Percentiles rank a stretch among this genome's conserved stretches.
These are phyloP conservation scores for Sugiyamaella novakii DNA, from an alignment of 1,139 yeast genomes.

Conservation along the genomic window DNA sequence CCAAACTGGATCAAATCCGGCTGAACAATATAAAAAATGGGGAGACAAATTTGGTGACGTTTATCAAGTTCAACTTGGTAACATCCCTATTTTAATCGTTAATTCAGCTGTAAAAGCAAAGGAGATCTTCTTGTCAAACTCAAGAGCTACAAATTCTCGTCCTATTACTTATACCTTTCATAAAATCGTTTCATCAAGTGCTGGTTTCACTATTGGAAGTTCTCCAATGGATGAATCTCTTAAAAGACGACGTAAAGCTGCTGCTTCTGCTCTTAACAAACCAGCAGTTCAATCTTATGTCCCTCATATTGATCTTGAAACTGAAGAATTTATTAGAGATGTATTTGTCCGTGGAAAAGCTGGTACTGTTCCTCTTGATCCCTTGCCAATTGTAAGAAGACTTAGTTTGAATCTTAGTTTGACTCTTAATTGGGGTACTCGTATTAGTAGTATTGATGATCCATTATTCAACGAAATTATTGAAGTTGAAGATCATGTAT, in stretches of 20 bases:
- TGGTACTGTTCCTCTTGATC: slow-evolving; percentile 45
- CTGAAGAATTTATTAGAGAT: slow-evolving; percentile 33
- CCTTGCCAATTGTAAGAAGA: slow-evolving; percentile 48
- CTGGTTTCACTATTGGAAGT: slow-evolving; percentile 65
- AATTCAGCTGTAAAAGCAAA: slow-evolving; percentile 58
- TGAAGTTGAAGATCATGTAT: slow-evolving; percentile 63
- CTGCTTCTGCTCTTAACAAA: slow-evolving; percentile 54
- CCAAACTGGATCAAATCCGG: slow-evolving; percentile 22
- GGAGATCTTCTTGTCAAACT: slow-evolving; percentile 55
- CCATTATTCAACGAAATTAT: slow-evolving; percentile 57
- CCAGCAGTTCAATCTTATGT: slow-evolving; percentile 40
- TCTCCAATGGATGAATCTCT: slow-evolving; percentile 65
- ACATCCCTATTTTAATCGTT: slow-evolving; percentile 57
- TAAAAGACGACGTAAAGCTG: slow-evolving; percentile 54
- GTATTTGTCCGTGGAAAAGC: slow-evolving; percentile 22
- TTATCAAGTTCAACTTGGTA: slow-evolving; percentile 65
- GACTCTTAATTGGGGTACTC: slow-evolving; percentile 60
- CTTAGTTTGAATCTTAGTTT: slow-evolving; percentile 60
- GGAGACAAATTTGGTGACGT: slow-evolving; percentile 49
- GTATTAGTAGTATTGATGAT: slow-evolving; percentile 49
- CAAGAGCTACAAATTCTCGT: slow-evolving; percentile 61
- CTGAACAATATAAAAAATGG: slow-evolving; percentile 50
- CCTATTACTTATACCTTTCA: slow-evolving; percentile 71
- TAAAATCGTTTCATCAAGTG: slow-evolving; percentile 59
- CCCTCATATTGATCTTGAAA: slow-evolving; percentile 50